These are phyloP conservation scores for Pseudoscleropodium purum DNA, from an alignment of 225 moss, liverwort and hornwort genomes.

Conservation along the genomic window DNA sequence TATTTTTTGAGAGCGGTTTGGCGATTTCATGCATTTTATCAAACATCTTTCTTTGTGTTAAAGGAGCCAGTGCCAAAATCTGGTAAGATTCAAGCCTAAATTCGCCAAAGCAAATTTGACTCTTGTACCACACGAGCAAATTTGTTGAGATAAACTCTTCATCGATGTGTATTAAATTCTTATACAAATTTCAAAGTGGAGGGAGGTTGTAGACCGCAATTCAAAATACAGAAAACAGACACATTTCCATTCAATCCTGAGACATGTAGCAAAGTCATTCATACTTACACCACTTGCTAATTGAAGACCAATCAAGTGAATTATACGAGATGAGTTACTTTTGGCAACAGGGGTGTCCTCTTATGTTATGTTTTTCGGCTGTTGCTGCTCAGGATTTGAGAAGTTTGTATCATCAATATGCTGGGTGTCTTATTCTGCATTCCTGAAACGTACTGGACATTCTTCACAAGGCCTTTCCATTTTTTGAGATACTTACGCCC, in stretches of 20 bases:
- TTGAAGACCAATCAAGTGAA: background rate
- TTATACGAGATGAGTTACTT: background rate
- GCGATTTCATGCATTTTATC: background rate
- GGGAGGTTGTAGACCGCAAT: too few relatives aligned
- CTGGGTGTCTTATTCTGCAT: slow-evolving; percentile 16
- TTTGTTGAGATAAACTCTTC: background rate
- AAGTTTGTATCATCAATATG: slow-evolving; percentile 18
- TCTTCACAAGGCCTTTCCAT: slow-evolving; percentile 18
- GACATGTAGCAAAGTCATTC: background rate
- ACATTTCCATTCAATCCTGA: background rate
- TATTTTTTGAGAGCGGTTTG: background rate
- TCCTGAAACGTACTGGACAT: slow-evolving; percentile 13
- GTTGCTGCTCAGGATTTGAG: background rate
- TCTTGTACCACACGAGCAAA: background rate
- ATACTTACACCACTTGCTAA: background rate
- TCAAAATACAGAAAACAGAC: background rate
- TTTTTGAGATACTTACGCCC: background rate
- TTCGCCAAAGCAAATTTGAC: background rate
- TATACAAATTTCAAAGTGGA: background rate
- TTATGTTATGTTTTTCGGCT: background rate
- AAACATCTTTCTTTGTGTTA: background rate
- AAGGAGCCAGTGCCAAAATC: background rate
- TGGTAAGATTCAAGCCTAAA: background rate
- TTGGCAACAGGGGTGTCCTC: background rate
- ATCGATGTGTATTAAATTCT: background rate